Evolutionary conservation across 2,329 filamentous ascomycete species (phyloP), one percentile per base, ranked within the genome.

Genomic region (Xylaria sp.): DNA sequence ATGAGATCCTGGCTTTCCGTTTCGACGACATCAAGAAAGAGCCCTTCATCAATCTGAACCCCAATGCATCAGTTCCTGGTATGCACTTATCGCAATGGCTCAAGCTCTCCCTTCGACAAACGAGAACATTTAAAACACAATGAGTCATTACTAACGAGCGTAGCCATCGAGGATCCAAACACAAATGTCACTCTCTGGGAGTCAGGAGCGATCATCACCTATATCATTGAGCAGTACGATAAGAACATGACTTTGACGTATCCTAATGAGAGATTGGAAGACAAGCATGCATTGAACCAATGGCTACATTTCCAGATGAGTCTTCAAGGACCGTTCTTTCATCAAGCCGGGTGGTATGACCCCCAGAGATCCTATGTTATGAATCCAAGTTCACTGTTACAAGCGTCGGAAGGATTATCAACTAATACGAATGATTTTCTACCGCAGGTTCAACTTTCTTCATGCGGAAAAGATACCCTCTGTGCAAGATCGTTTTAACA

Each of bases 321-420:
- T 55, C 81, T 81, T 5, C 79, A 84, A 72, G 83, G 81, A 0
- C 82, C 82, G 0, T 85, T 84, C 70, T 85, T 75, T 53, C 83
- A 83, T 0, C 61, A 61, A 21, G 19, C 45, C 6, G 27, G 27
- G 11, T 61, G 58, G 58, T 36, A 36, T 7, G 34, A 8, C 3
- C 34, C 11, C 11, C 7, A 36, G 34, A 8, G 34, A 36, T 36
- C 7, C 34, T 36, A 36, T 36, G 34, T 36, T 11, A 36, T 27
- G 24, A 27, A 27, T 27, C 24, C 24, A 27, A 27, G 24, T 27
- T 4, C 24, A 27, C 24, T 27, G 24, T 27, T 27, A 27, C 24
- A 27, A 27, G 24, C 24, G 24, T 27, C 24, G 24, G 4, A 27
- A 27, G 24, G 24, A 27, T 27, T 27, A 27, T 27, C 24, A 27